Evolutionary conservation across 2,329 filamentous ascomycete species (phyloP).

Genomic region (Leptographium procerum): DNA sequence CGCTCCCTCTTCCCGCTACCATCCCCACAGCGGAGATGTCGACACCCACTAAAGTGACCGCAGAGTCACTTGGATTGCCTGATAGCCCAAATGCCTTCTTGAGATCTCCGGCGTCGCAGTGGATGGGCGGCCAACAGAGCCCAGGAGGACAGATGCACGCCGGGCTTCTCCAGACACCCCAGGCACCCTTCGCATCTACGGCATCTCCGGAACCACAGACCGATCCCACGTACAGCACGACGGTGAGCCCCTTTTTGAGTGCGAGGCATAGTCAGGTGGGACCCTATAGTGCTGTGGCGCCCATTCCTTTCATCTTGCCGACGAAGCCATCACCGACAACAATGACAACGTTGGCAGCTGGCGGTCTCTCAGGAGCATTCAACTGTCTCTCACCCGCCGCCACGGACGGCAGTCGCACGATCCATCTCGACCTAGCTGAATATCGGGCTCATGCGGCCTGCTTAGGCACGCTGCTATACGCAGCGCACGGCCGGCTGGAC

Average conservation of each 20-base stretch:
- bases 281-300: neutral
- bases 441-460: neutral
- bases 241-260: neutral
- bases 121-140: neutral
- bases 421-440: neutral
- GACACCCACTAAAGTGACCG: neutral
- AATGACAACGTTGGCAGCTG: neutral
- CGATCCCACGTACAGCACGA: neutral
- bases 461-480: slow-evolving; percentile 2
- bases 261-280: neutral
- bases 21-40: neutral
- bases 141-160: neutral
- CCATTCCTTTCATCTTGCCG: neutral
- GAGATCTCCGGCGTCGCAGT: neutral
- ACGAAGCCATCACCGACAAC: neutral
- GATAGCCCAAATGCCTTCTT: neutral
- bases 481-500: slow-evolving; percentile 5
- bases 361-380: neutral
- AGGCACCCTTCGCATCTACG: neutral
- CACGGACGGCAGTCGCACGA: neutral
- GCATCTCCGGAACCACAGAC: neutral
- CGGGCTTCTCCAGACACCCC: neutral
- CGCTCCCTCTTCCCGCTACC: neutral
- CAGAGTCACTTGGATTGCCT: neutral
- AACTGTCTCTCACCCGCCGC: neutral